Conservation (phyloP, 139 green algal species). For the Volvox reticuliferus region DNA sequence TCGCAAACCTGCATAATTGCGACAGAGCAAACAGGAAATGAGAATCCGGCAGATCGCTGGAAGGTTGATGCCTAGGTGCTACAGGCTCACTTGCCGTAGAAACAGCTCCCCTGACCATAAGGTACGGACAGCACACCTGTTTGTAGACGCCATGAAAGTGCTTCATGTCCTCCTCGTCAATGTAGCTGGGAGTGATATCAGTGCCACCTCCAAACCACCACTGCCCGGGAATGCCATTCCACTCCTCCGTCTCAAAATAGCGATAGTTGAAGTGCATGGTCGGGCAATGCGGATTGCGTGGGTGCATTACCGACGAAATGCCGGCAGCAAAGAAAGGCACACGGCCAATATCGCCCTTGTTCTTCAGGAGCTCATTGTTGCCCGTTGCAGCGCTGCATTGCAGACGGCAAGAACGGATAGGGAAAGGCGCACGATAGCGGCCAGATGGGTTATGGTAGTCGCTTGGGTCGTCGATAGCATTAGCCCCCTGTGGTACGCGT, state of each 20-base stretch:
- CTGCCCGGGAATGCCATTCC: constrained; percentile 90
- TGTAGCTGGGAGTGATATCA: constrained; percentile 97
- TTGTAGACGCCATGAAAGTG: constrained; percentile 99
- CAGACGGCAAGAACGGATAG: too few relatives aligned
- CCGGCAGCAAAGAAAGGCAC: constrained; percentile 99
- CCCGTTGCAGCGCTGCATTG: constrained; percentile 81
- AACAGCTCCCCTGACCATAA: too few relatives aligned
- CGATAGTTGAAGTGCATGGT: constrained; percentile 99
- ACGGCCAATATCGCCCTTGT: constrained; percentile 61
- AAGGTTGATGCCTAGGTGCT: too few relatives aligned
- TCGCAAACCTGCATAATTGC: constrained; percentile 83
- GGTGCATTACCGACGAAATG: constrained; percentile 98
- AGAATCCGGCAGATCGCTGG: too few relatives aligned
- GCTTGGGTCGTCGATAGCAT: too few relatives aligned
- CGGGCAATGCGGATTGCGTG: constrained; percentile 94
- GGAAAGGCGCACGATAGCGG: too few relatives aligned
- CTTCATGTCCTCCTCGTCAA: constrained; percentile 95
- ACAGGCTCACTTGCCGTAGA: too few relatives aligned
- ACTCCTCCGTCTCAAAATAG: constrained; percentile 99
- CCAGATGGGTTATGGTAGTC: too few relatives aligned
- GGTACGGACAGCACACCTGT: constrained; percentile 63
- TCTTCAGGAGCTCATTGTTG: constrained; percentile 46
- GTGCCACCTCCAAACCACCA: constrained; percentile 99
- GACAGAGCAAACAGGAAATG: background rate
- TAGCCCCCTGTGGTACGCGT: too few relatives aligned